Percentiles rank a stretch among this genome's conserved stretches.
Evolutionary conservation across 2,329 filamentous ascomycete genomes (phyloP).

Genomic region (Corynespora cassiicola): DNA sequence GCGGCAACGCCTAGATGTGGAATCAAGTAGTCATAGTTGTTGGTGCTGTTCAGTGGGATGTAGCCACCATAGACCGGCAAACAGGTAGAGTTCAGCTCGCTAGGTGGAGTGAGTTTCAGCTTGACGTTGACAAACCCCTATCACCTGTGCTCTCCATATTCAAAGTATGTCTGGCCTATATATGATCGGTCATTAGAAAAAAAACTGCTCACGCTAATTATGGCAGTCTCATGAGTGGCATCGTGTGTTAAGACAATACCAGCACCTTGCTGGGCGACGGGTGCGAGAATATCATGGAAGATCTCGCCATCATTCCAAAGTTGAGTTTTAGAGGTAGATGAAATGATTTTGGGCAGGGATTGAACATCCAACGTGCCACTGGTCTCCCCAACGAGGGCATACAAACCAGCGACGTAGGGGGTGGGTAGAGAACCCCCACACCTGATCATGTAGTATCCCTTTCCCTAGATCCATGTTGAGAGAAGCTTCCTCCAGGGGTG

Average conservation of each 20-base stretch:
- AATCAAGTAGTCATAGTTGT: constrained; percentile 15
- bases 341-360: constrained; percentile 17
- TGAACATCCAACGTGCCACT: constrained; percentile 21
- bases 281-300: constrained; percentile 18
- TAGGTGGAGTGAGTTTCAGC: constrained; percentile 23
- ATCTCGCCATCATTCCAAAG: constrained; percentile 19
- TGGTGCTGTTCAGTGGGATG: constrained; percentile 13
- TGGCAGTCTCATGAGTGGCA: constrained; percentile 19
- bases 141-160: constrained; percentile 22
- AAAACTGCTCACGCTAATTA: constrained; percentile 20
- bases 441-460: neutral
- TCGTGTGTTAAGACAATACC: constrained; percentile 24
- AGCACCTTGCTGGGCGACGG: constrained; percentile 28
- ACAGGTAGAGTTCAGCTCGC: constrained; percentile 22
- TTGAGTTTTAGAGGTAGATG: constrained; percentile 21
- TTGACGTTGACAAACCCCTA: constrained; percentile 15
- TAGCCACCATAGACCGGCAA: constrained; percentile 31
- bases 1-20: constrained; percentile 29
- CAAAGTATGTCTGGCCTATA: constrained; percentile 29
- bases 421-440: constrained; percentile 9
- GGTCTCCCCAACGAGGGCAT: constrained; percentile 21
- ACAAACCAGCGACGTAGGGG: constrained; percentile 24
- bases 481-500: too few species aligned
- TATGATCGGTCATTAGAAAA: constrained; percentile 29
- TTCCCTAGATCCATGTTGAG: too few species aligned